phyloP scores from a whole-genome alignment of 148 eudicot species.

The Diospyros kaki region DNA sequence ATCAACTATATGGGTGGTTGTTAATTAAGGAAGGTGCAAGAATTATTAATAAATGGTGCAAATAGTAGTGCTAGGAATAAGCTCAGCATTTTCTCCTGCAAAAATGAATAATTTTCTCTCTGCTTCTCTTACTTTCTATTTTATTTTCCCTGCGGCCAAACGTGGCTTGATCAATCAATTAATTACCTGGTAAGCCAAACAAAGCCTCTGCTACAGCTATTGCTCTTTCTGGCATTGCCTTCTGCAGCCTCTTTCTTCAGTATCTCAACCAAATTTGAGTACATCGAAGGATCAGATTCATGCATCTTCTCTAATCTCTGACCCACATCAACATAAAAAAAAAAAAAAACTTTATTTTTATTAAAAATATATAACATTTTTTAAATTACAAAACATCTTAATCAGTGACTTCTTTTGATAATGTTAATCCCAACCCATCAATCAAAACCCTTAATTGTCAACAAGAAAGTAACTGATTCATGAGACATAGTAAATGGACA shows the following conservation, averaged over 20 bases:
- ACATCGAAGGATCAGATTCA: conserved; percentile 52
- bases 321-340: not conserved
- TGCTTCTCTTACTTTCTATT: too few species aligned
- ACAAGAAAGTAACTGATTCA: not conserved
- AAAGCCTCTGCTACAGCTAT: conserved; percentile 66
- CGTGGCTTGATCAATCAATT: not conserved
- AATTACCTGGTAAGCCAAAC: conserved; percentile 85
- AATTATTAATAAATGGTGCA: too few species aligned
- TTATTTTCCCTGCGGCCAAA: too few species aligned
- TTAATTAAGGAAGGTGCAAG: too few species aligned
- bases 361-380: too few species aligned
- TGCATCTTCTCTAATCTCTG: conserved; percentile 71
- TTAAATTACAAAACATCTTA: too few species aligned
- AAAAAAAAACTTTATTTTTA: not conserved
- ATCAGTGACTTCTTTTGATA: too few species aligned
- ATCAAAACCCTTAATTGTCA: not conserved
- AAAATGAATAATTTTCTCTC: too few species aligned
- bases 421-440: not conserved
- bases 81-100: too few species aligned
- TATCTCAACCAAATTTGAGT: conserved; percentile 70
- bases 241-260: conserved; percentile 68
- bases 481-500: not conserved
- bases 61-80: too few species aligned
- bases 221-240: conserved; percentile 53
- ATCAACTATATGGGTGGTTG: too few species aligned